These are phyloP conservation scores for Venturia nashicola DNA, from an alignment of 2,329 filamentous ascomycete species.

Conservation along the genomic window DNA sequence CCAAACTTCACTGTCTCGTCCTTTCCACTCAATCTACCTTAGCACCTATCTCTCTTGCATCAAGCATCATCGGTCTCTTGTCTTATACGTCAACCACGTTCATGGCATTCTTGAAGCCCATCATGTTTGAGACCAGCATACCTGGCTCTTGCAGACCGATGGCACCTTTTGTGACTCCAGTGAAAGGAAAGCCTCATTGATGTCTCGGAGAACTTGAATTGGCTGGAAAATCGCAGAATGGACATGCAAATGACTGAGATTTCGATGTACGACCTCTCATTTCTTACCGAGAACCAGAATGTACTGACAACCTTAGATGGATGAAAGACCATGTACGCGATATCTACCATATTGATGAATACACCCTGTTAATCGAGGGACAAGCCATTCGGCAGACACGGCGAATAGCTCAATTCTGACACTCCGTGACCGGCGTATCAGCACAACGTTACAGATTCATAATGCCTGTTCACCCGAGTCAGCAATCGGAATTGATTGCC, in stretches of 20 bases:
- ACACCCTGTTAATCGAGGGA: background rate
- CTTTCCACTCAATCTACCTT: constrained; percentile 16
- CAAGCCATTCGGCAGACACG: background rate
- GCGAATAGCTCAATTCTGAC: background rate
- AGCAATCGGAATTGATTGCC: background rate
- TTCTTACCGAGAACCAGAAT: background rate
- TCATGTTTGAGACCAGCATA: background rate
- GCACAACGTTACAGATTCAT: too few species aligned
- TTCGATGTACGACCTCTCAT: constrained; percentile 14
- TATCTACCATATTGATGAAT: constrained; percentile 15
- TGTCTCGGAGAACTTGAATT: constrained; percentile 19
- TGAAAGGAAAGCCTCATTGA: constrained; percentile 21
- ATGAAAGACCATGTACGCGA: constrained; percentile 14
- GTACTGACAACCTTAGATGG: background rate
- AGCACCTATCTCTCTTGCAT: constrained; percentile 23
- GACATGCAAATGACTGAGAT: constrained; percentile 22
- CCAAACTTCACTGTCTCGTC: constrained; percentile 13
- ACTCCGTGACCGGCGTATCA: background rate
- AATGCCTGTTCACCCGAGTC: background rate
- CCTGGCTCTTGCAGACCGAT: background rate
- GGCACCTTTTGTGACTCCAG: too few species aligned
- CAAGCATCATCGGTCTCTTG: constrained; percentile 25
- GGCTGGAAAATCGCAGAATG: constrained; percentile 27
- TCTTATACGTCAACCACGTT: constrained; percentile 15
- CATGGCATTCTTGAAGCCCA: background rate